Base-by-base conservation (phyloP, 2,329 filamentous ascomycete genomes). In the Graphiopsis chlorocephala region DNA sequence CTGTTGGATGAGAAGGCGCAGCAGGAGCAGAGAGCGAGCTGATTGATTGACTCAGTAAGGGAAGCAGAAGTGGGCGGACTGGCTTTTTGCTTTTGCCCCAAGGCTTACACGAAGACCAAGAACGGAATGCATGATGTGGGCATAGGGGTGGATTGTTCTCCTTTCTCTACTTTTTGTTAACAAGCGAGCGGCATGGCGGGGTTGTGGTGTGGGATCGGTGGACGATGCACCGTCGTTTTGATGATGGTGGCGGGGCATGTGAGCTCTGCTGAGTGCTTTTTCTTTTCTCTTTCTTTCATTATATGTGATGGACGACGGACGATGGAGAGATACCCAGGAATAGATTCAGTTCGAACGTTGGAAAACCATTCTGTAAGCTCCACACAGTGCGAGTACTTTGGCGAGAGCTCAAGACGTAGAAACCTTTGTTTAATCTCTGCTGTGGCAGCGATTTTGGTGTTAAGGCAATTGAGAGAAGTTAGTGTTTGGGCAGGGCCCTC, bases 281-380 rank as follows among this genome's bases (percentile, higher is more conserved):
- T 47, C n/a, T 45, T 45, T 33, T 20, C 11, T 45, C 17, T 50
- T 26, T n/a, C 8, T 26, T 55, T 55, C 20, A 8, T 53, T 45
- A 28, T 62, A 45, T 42, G 11, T 42, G 17, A 55, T 23, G 25
- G 47, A 31, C 25, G 45, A 61, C 26, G 48, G 50, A 62, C 25
- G 48, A 62, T 62, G 47, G 60, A 62, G 47, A 62, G 60, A 62
- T 62, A 62, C 60, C 60, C 60, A 62, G 60, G 60, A 62, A 62
- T 55, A 62, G 47, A 53, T 55, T 55, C 42, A 33, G 29, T 61
- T 61, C 42, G n/a, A 61, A 61, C 33, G 42, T 59, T 59, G 35
- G 56, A 59, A 25, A 42, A 42, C 2, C 6, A 20, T 42, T 42
- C 6, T 42, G 17, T 20, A 8, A 2, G 10, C n/a, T n/a, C n/a